These are phyloP conservation scores for Trichoderma lentiforme DNA, from an alignment of 2,329 filamentous ascomycete genomes.

Conservation along the genomic window DNA sequence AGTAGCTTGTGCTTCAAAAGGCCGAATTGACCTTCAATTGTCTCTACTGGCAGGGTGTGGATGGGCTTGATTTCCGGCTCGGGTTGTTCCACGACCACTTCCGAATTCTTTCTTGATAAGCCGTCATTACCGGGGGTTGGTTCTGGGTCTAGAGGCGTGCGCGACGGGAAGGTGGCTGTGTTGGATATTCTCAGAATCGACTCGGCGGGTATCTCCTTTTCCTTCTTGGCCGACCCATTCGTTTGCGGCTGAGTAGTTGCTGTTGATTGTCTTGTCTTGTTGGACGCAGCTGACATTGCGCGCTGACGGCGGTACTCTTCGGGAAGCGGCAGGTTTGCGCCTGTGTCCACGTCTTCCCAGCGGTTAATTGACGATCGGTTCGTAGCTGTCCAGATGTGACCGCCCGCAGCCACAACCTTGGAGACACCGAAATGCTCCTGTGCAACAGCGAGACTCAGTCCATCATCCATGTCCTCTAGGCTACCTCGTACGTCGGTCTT, in stretches of 20 bases:
- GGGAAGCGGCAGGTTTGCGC: constrained; percentile 64
- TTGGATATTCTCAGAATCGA: constrained; percentile 81
- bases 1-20: constrained; percentile 89
- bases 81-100: constrained; percentile 29
- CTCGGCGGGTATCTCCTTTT: constrained; percentile 72
- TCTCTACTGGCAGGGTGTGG: constrained; percentile 67
- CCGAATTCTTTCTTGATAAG: constrained; percentile 39
- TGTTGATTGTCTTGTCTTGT: constrained; percentile 31
- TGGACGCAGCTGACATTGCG: constrained; percentile 43
- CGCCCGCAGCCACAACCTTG: constrained; percentile 64
- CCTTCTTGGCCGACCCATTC: constrained; percentile 47
- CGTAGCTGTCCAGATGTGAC: constrained; percentile 86
- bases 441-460: constrained; percentile 82
- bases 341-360: constrained; percentile 83
- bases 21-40: constrained; percentile 92
- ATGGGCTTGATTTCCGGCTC: constrained; percentile 54
- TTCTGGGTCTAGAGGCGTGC: constrained; percentile 53
- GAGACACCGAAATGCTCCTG: constrained; percentile 85
- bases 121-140: constrained; percentile 47
- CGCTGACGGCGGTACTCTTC: constrained; percentile 50
- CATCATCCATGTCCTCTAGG: constrained; percentile 70
- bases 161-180: constrained; percentile 69
- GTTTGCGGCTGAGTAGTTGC: constrained; percentile 31
- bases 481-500: constrained; percentile 86
- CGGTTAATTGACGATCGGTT: constrained; percentile 88